Base-by-base conservation (phyloP, 495 filamentous ascomycete species). In the Annulohypoxylon nitens region DNA sequence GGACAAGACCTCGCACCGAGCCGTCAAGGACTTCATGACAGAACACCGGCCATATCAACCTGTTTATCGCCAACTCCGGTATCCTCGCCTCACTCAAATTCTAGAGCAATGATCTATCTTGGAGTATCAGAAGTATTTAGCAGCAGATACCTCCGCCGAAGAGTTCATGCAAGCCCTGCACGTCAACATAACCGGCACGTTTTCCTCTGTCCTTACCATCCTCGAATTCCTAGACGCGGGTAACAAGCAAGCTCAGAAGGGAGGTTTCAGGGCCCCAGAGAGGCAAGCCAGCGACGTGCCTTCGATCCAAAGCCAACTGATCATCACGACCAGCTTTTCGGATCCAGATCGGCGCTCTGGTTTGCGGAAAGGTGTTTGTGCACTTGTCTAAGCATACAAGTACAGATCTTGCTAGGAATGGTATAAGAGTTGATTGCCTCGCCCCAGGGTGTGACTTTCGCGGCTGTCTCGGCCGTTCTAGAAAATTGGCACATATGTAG, bases 11-110 rank as follows among this genome's bases (percentile, higher is more conserved):
- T n/a, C n/a, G n/a, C n/a, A n/a, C n/a, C n/a, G n/a, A n/a, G n/a
- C n/a, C n/a, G n/a, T n/a, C n/a, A n/a, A n/a, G n/a, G n/a, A n/a
- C n/a, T n/a, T n/a, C n/a, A 75, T 81, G 0, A 76, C 80, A 2
- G 86, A 90, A n/a, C 20, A 81, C 79, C 4, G 84, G 79, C 18
- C 86, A 86, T 60, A 81, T 90, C 36, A 87, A 91, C 57, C 75
- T 91, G 43, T 76, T 91, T 0, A 81, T 90, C 25, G 86, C 87
- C 34, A 91, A 91, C 79, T 84, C 85, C 10, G 89, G 89, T 0
- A 80, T 83, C n/a, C 25, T 81, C 20, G 89, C 88, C 12, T 84
- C 87, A n/a, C n/a, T n/a, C n/a, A n/a, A n/a, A n/a, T n/a, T n/a
- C n/a, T n/a, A n/a, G n/a, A n/a, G n/a, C n/a, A n/a, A n/a, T n/a